Conservation (phyloP, 345 rosid genomes). For the Lepidium aucheri region DNA sequence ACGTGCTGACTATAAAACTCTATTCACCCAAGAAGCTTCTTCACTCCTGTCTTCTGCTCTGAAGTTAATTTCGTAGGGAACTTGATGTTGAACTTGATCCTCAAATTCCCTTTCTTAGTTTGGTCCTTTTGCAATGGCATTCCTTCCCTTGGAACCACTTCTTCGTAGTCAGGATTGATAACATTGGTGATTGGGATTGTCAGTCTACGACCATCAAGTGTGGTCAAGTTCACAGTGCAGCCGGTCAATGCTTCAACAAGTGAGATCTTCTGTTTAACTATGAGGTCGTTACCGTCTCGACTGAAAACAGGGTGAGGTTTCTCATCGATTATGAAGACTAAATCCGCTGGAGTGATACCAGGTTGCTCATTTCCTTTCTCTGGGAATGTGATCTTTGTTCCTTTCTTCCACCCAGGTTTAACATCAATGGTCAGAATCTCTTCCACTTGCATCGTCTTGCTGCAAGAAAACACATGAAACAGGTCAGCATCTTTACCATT, state of each 20-base stretch:
- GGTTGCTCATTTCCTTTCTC: conserved; percentile 52
- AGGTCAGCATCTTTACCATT: background rate
- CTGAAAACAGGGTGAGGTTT: conserved; percentile 53
- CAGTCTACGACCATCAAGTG: conserved; percentile 51
- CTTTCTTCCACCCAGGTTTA: conserved; percentile 52
- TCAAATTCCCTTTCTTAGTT: conserved; percentile 40
- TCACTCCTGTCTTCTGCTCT: conserved; percentile 50
- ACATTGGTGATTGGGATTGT: conserved; percentile 36
- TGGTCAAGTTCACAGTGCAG: conserved; percentile 34
- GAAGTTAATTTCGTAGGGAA: conserved; percentile 44
- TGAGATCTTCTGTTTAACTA: conserved; percentile 36
- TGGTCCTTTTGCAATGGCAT: conserved; percentile 60
- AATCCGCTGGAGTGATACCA: conserved; percentile 36
- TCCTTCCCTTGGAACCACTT: conserved; percentile 45
- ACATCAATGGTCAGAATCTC: conserved; percentile 42
- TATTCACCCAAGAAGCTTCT: conserved; percentile 28
- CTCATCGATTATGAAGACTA: conserved; percentile 49
- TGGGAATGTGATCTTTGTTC: conserved; percentile 47
- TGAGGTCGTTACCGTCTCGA: conserved; percentile 51
- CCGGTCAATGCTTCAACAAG: conserved; percentile 54
- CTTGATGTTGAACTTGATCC: conserved; percentile 51
- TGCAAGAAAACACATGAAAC: conserved; percentile 14
- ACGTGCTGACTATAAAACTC: background rate
- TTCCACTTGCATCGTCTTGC: conserved; percentile 39
- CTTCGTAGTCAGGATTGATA: conserved; percentile 45